Base-by-base conservation (phyloP, 148 eudicot species). In the Vaccinium macrocarpon region DNA sequence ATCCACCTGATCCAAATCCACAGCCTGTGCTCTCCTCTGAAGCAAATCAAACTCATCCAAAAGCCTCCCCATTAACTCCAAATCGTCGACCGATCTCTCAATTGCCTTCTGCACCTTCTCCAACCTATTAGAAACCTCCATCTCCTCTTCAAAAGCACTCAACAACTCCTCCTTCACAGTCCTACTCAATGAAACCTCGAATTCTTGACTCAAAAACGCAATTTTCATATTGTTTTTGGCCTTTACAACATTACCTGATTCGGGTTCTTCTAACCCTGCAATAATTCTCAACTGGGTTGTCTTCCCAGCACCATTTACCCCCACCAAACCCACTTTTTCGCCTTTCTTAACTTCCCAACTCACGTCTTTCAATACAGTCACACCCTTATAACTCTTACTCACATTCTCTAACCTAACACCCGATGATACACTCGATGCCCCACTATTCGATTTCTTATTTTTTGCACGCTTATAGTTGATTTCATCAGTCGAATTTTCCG, bases 271-370 rank as follows among this genome's bases (percentile, higher is more conserved):
- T 49, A 89, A 76, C 35, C 98, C 99, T n/a, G 98, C 49, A 50
- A 97, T 91, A 82, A 97, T 97, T 66, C 98, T 97, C 90, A 97
- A 70, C 72, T 97, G 99, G 80, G 98, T 97, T 4, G 99, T 97
- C 81, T 95, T 97, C 32, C 99, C 99, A 13, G 99, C 99, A 46
- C 99, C 99, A 90, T 95, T 97, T 19, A 97, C 98, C 52, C 99
- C 98, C 72, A 97, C 99, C 75, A 97, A 88, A 0, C 99, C 99
- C 2, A 97, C 98, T 79, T 95, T 97, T 78, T 97, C 99, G 0
- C 99, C 96, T 81, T 95, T 95, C 82, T 95, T 95, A 82, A 97
- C 99, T 50, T 97, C 99, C 99, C 99, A 97, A 78, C 71, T 92
- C 71, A 95, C 95, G 83, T 97, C 86, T 83, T 90, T 91, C 91